Evolutionary conservation across 2,329 filamentous ascomycete species (phyloP).

Genomic region (Didymella arachidicola): DNA sequence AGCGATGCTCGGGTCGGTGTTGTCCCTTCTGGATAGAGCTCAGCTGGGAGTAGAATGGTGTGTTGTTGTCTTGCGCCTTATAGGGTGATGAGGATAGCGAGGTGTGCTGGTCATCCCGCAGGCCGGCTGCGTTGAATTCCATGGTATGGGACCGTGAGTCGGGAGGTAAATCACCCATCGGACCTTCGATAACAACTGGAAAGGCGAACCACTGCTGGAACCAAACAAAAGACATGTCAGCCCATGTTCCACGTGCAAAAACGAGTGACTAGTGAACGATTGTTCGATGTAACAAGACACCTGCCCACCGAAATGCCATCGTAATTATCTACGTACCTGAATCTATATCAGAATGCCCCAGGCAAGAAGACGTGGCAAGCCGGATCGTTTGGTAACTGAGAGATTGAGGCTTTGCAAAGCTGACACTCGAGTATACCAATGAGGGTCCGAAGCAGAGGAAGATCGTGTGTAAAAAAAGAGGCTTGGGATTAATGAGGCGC

Average conservation of each 20-base stretch:
- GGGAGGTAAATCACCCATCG: constrained; percentile 52
- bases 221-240: constrained; percentile 55
- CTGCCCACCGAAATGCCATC: constrained; percentile 15
- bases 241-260: constrained; percentile 42
- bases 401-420: constrained; percentile 33
- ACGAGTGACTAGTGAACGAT: constrained; percentile 30
- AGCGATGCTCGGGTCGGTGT: constrained; percentile 40
- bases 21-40: constrained; percentile 43
- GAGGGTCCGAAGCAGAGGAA: constrained; percentile 37
- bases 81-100: constrained; percentile 24
- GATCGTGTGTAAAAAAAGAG: constrained; percentile 50
- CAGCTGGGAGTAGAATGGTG: constrained; percentile 51
- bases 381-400: constrained; percentile 42
- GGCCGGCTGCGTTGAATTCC: constrained; percentile 40
- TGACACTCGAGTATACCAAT: constrained; percentile 43
- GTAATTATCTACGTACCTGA: constrained; percentile 44
- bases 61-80: constrained; percentile 35
- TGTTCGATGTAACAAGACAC: constrained; percentile 25
- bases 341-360: constrained; percentile 42
- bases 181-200: constrained; percentile 49
- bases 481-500: constrained; percentile 33
- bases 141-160: constrained; percentile 41
- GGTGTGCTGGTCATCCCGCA: constrained; percentile 36
- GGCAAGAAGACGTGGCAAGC: constrained; percentile 42
- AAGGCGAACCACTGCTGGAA: constrained; percentile 54